Percentiles rank a stretch among this genome's conserved stretches.
These are phyloP conservation scores for Purpureocillium lavendulum DNA, from an alignment of 2,329 filamentous ascomycete species.

Conservation along the genomic window DNA sequence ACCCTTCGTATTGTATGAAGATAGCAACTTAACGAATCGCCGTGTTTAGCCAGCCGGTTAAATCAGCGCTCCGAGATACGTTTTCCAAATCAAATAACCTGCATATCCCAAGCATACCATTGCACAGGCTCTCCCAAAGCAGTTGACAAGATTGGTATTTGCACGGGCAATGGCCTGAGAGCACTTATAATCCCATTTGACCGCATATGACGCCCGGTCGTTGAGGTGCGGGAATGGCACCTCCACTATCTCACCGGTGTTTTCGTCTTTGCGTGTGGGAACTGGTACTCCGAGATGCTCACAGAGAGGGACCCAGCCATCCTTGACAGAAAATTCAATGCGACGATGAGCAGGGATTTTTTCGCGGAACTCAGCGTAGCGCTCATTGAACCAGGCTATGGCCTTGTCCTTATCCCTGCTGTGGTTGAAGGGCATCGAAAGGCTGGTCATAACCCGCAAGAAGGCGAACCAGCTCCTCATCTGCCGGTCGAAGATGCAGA, in stretches of 20 bases:
- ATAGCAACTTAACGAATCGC: too few species aligned
- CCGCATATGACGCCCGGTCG: too few species aligned
- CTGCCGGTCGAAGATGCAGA: conserved; percentile 16
- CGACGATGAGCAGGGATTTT: conserved; percentile 22
- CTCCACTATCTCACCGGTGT: conserved; percentile 18
- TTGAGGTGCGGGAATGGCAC: conserved; percentile 23
- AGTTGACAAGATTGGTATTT: too few species aligned
- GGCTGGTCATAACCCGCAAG: conserved; percentile 14
- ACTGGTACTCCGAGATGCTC: conserved; percentile 25
- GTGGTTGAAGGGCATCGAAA: conserved; percentile 19
- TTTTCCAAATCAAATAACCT: too few species aligned
- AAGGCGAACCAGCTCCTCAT: conserved; percentile 16
- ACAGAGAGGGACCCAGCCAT: conserved; percentile 32
- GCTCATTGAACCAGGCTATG: conserved; percentile 24
- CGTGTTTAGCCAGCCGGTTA: too few species aligned
- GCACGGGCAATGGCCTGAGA: too few species aligned
- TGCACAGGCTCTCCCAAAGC: too few species aligned
- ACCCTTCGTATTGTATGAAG: too few species aligned
- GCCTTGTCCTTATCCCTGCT: conserved; percentile 25
- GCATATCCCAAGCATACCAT: too few species aligned
- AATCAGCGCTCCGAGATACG: too few species aligned
- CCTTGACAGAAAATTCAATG: conserved; percentile 26
- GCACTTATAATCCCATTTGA: too few species aligned
- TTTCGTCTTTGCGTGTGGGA: conserved; percentile 21
- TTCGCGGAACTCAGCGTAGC: conserved; percentile 25